These are phyloP conservation scores for Sparassis latifolia DNA, from an alignment of 1,284 basidiomycete species.

Conservation along the genomic window DNA sequence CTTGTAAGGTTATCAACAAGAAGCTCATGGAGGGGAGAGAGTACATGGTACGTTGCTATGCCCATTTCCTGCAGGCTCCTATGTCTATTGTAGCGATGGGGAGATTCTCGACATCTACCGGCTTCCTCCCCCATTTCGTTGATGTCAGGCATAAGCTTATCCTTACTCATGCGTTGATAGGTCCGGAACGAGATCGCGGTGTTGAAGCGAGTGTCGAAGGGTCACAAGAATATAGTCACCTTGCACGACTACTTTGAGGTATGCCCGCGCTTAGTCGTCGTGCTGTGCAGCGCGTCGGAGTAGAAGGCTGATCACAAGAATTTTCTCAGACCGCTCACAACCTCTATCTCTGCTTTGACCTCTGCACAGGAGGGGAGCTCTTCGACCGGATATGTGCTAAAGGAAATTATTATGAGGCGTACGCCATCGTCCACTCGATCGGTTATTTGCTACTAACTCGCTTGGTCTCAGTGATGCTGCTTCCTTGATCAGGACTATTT, in stretches of 20 bases:
- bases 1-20: slow-evolving; percentile 96
- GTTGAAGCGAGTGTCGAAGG: slow-evolving; percentile 90
- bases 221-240: slow-evolving; percentile 84
- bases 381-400: slow-evolving; percentile 98
- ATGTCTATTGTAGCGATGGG: no score
- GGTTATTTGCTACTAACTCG: not conserved
- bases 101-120: no score
- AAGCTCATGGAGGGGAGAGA: slow-evolving; percentile 94
- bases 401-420: slow-evolving; percentile 95
- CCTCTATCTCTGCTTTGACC: slow-evolving; percentile 91
- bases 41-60: slow-evolving; percentile 63
- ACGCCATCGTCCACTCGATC: slow-evolving; percentile 21
- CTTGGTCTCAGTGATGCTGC: slow-evolving; percentile 74
- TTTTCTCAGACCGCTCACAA: slow-evolving; percentile 78
- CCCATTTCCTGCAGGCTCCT: not conserved
- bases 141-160: not conserved
- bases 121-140: not conserved
- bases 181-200: slow-evolving; percentile 97
- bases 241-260: slow-evolving; percentile 98
- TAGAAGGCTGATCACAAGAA: not conserved
- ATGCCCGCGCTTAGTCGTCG: slow-evolving; percentile 10
- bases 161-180: slow-evolving; percentile 30
- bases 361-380: slow-evolving; percentile 96
- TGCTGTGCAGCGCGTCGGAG: not conserved
- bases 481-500: slow-evolving; percentile 81